Conservation (phyloP, 768 basidiomycete genomes). For the Psilocybe cubensis region DNA sequence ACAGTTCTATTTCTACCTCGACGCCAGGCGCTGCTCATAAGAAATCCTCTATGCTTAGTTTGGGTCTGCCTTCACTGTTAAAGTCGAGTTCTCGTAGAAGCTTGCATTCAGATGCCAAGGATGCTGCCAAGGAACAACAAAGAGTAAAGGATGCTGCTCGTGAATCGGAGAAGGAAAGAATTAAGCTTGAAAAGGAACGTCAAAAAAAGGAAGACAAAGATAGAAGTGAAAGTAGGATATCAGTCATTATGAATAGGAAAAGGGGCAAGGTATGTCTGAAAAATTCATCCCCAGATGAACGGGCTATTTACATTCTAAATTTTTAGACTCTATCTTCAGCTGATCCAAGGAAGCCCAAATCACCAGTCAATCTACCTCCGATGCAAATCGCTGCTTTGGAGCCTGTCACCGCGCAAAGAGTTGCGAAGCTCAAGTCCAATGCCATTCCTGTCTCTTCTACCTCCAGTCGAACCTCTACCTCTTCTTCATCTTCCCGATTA, state of each 20-base stretch:
- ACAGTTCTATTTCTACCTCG: slow-evolving; percentile 53
- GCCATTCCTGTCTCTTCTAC: slow-evolving; percentile 44
- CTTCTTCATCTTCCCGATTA: slow-evolving; percentile 61
- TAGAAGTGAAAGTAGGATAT: slow-evolving; percentile 88
- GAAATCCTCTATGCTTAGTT: slow-evolving; percentile 82
- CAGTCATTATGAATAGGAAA: slow-evolving; percentile 84
- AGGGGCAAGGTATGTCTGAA: slow-evolving; percentile 78
- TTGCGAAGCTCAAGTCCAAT: slow-evolving; percentile 77
- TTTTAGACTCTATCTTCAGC: slow-evolving; percentile 80
- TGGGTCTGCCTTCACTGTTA: slow-evolving; percentile 80
- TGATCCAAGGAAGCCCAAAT: slow-evolving; percentile 75
- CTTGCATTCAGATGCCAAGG: slow-evolving; percentile 70
- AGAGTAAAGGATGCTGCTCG: slow-evolving; percentile 43
- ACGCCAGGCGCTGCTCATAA: slow-evolving; percentile 67
- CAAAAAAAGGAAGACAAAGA: slow-evolving; percentile 83
- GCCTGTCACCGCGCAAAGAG: slow-evolving; percentile 78
- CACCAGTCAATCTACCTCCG: slow-evolving; percentile 78
- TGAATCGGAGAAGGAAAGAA: slow-evolving; percentile 55
- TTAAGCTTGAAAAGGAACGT: slow-evolving; percentile 50
- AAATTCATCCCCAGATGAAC: slow-evolving; percentile 1
- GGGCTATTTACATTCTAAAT: slow-evolving; percentile 13
- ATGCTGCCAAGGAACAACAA: slow-evolving; percentile 48
- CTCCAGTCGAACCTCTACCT: slow-evolving; percentile 38
- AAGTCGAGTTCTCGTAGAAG: slow-evolving; percentile 87
- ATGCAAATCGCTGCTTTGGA: slow-evolving; percentile 90